These are phyloP conservation scores for Epichloe coenophiala DNA, from an alignment of 2,329 filamentous ascomycete genomes.

Conservation along the genomic window DNA sequence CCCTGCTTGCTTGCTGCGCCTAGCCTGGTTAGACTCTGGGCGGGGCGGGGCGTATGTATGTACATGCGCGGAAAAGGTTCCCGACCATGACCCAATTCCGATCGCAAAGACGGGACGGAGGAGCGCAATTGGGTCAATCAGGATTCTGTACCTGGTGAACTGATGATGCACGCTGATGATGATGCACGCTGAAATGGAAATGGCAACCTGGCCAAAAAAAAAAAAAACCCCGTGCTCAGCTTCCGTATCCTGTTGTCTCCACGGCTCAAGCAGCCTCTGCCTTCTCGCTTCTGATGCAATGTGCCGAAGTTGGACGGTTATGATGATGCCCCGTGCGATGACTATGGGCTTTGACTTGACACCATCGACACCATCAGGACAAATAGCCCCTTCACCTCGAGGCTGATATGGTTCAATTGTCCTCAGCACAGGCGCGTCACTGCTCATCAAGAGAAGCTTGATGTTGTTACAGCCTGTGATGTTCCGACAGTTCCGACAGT, in stretches of 20 bases:
- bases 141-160: background rate
- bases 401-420: no score
- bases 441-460: no score
- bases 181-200: background rate
- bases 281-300: background rate
- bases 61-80: background rate
- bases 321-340: background rate
- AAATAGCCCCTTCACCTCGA: no score
- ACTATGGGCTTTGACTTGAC: background rate
- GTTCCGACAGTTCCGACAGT: no score
- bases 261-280: background rate
- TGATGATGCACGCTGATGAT: background rate
- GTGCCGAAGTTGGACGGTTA: background rate
- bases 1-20: background rate
- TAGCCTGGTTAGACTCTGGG: background rate
- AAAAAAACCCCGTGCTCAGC: no score
- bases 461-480: no score
- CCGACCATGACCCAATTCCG: background rate
- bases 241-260: background rate
- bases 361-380: background rate
- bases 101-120: conserved; percentile 1
- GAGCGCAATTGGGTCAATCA: background rate
- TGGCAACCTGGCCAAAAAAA: no score
- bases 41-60: no score
- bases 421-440: no score